These are phyloP conservation scores for Gentiana macrophylla DNA, from an alignment of 257 asterid species.

Conservation along the genomic window DNA sequence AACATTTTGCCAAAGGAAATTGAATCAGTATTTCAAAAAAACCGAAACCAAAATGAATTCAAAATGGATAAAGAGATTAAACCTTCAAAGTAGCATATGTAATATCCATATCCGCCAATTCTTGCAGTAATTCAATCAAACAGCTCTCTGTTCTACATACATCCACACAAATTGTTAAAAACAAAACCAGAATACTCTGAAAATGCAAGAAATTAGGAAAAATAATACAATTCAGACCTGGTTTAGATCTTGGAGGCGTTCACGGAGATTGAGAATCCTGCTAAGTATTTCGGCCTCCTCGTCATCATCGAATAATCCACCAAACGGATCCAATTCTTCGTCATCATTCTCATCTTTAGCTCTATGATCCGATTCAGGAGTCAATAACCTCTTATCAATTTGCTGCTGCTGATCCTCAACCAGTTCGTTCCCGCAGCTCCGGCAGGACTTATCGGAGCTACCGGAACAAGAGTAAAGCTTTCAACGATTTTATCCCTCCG, in stretches of 20 bases:
- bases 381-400: conserved; percentile 43
- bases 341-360: conserved; percentile 18
- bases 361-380: conserved; percentile 54
- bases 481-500: conserved; percentile 74
- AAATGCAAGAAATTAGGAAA: not conserved
- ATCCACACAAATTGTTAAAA: not conserved
- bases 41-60: not conserved
- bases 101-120: conserved; percentile 79
- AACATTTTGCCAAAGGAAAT: conserved; percentile 6
- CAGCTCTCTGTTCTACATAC: conserved; percentile 58
- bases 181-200: not conserved
- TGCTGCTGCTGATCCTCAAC: conserved; percentile 12
- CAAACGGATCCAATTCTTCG: conserved; percentile 47
- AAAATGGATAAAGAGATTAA: too few species aligned
- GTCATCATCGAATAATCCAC: conserved; percentile 48
- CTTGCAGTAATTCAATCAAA: conserved; percentile 65
- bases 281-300: conserved; percentile 53
- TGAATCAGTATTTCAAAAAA: not conserved
- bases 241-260: conserved; percentile 65
- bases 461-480: conserved; percentile 35
- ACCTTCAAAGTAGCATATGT: conserved; percentile 79
- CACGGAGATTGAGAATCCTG: conserved; percentile 52
- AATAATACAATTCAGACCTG: conserved; percentile 32
- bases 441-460: conserved; percentile 32
- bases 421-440: conserved; percentile 31